Percentiles rank a stretch among this genome's conserved stretches.
These are phyloP conservation scores for Yamadazyma blattariae DNA, from an alignment of 1,139 yeast genomes.

Conservation along the genomic window DNA sequence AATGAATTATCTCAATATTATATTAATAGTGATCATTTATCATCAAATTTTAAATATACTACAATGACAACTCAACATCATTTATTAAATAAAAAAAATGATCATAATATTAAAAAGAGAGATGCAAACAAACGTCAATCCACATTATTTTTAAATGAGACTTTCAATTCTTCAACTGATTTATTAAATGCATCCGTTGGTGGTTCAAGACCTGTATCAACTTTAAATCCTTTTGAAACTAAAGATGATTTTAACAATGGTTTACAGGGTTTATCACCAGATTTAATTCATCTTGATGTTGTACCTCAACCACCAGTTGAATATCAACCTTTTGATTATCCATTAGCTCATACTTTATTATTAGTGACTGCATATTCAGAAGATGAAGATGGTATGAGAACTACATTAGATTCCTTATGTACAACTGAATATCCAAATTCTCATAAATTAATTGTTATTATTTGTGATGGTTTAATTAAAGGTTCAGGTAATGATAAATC, in stretches of 20 bases:
- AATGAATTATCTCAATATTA: conserved; percentile 41
- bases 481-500: conserved; percentile 87
- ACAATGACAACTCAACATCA: conserved; percentile 61
- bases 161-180: conserved; percentile 33
- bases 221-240: conserved; percentile 40
- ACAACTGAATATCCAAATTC: conserved; percentile 94
- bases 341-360: conserved; percentile 79
- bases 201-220: conserved; percentile 26
- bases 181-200: conserved; percentile 16
- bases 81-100: conserved; percentile 18
- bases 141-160: conserved; percentile 30
- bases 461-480: conserved; percentile 92
- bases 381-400: conserved; percentile 79
- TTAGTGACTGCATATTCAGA: conserved; percentile 95
- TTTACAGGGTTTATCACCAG: conserved; percentile 59
- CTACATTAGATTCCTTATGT: conserved; percentile 86
- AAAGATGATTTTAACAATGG: conserved; percentile 29
- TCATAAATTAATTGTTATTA: conserved; percentile 77
- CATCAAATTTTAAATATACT: conserved; percentile 47
- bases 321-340: conserved; percentile 85
- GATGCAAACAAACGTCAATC: conserved; percentile 13
- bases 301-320: conserved; percentile 87
- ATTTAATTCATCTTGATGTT: conserved; percentile 68
- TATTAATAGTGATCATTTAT: conserved; percentile 31
- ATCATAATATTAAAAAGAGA: conserved; percentile 6